These are phyloP conservation scores for Pugionium dolabratum DNA, from an alignment of 345 rosid genomes.

Conservation along the genomic window DNA sequence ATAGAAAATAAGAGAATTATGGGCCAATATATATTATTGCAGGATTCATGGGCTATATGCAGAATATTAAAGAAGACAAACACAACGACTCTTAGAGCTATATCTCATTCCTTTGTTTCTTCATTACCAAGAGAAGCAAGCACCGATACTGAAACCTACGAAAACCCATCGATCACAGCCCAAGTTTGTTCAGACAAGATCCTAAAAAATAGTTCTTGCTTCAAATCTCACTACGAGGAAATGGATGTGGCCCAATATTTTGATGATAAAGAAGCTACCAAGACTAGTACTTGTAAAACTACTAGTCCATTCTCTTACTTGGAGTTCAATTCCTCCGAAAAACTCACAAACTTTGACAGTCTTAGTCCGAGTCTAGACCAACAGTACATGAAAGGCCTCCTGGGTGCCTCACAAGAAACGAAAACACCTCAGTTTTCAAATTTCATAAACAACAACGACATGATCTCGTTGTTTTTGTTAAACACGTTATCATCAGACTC, in stretches of 20 bases:
- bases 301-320: slow-evolving; percentile 35
- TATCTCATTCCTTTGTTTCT: slow-evolving; percentile 66
- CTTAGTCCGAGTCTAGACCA: slow-evolving; percentile 30
- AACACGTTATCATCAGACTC: slow-evolving; percentile 43
- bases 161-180: slow-evolving; percentile 29
- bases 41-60: slow-evolving; percentile 90
- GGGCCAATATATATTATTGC: slow-evolving; percentile 15
- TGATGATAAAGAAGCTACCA: slow-evolving; percentile 19
- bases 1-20: too few species aligned
- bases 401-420: slow-evolving; percentile 45
- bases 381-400: slow-evolving; percentile 43
- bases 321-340: slow-evolving; percentile 29
- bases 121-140: slow-evolving; percentile 40
- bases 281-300: slow-evolving; percentile 29
- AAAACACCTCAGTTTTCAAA: slow-evolving; percentile 33
- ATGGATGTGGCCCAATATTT: slow-evolving; percentile 16
- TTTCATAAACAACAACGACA: slow-evolving; percentile 34
- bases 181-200: slow-evolving; percentile 36
- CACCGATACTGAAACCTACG: slow-evolving; percentile 32
- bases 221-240: slow-evolving; percentile 31
- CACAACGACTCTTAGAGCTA: slow-evolving; percentile 61
- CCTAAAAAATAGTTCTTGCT: slow-evolving; percentile 19
- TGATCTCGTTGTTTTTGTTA: slow-evolving; percentile 48
- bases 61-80: slow-evolving; percentile 79
- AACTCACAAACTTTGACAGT: slow-evolving; percentile 14